A percentile compares a stretch with the other conserved stretches of the same genome.
phyloP scores from a whole-genome alignment of 306 rosid species.

The Adenanthera pavonina region DNA sequence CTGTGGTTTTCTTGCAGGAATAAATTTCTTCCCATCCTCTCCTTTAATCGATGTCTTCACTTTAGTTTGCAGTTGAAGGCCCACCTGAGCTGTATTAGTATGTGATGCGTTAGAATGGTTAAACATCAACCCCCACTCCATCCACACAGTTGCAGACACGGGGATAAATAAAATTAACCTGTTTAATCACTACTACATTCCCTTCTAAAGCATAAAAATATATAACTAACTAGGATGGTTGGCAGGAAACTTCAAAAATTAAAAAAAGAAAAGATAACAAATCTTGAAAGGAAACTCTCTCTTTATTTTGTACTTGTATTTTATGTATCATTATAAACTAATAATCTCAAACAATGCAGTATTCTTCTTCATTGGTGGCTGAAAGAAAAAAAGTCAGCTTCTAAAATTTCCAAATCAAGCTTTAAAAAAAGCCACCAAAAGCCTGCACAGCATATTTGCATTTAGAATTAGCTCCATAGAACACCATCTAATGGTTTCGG shows the following conservation, averaged over 20 bases:
- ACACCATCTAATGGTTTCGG: neutral
- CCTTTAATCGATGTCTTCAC: constrained; percentile 47
- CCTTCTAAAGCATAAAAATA: neutral
- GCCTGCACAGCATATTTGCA: neutral
- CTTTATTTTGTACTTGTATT: neutral
- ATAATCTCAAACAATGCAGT: constrained; percentile 33
- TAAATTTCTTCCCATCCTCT: constrained; percentile 57
- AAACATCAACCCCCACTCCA: constrained; percentile 3
- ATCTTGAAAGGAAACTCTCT: neutral
- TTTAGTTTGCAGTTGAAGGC: constrained; percentile 51
- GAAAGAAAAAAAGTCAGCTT: neutral
- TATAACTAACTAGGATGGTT: neutral
- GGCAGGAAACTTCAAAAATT: neutral
- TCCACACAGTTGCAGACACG: neutral
- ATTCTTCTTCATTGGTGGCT: constrained; percentile 18
- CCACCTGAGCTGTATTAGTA: constrained; percentile 56
- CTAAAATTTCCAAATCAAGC: neutral
- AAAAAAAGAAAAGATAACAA: neutral
- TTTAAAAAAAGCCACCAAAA: neutral
- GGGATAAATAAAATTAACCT: neutral
- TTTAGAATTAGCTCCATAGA: neutral
- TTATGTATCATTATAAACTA: neutral
- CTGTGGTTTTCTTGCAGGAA: constrained; percentile 57
- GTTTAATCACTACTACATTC: neutral
- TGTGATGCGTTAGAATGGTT: constrained; percentile 31